phyloP scores from a whole-genome alignment of 2,329 filamentous ascomycete genomes.

The Penicillium sp. region DNA sequence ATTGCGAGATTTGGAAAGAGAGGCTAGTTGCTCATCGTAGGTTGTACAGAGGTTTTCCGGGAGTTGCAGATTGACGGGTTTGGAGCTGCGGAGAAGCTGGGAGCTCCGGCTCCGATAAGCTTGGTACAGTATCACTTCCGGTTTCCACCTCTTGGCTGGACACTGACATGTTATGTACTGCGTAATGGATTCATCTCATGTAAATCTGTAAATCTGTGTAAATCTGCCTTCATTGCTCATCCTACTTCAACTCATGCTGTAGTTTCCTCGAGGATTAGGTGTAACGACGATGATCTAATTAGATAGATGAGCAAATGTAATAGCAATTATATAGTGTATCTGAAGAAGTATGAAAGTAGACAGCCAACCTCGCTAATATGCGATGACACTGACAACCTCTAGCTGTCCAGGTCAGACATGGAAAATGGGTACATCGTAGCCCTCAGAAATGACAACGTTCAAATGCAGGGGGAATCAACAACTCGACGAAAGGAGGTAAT shows the following conservation, averaged over 20 bases:
- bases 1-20: background rate
- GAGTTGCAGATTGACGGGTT: conserved; percentile 12
- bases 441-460: conserved; percentile 8
- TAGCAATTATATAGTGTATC: conserved; percentile 12
- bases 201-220: too few relatives aligned
- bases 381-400: conserved; percentile 8
- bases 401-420: conserved; percentile 4
- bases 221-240: too few relatives aligned
- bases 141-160: background rate
- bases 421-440: conserved; percentile 8
- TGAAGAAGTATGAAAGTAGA: conserved; percentile 3
- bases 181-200: too few relatives aligned
- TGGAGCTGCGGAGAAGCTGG: conserved; percentile 22
- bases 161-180: too few relatives aligned
- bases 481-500: conserved; percentile 6
- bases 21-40: background rate
- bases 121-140: conserved; percentile 3
- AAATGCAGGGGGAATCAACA: conserved; percentile 23
- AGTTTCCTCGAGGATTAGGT: too few relatives aligned
- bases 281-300: background rate
- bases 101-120: conserved; percentile 17
- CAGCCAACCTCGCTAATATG: conserved; percentile 22
- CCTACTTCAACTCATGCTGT: too few relatives aligned
- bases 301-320: background rate
- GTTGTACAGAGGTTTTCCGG: conserved; percentile 13